Evolutionary conservation across 2,329 filamentous ascomycete genomes (phyloP).

Genomic region (Sarocladium strictum): DNA sequence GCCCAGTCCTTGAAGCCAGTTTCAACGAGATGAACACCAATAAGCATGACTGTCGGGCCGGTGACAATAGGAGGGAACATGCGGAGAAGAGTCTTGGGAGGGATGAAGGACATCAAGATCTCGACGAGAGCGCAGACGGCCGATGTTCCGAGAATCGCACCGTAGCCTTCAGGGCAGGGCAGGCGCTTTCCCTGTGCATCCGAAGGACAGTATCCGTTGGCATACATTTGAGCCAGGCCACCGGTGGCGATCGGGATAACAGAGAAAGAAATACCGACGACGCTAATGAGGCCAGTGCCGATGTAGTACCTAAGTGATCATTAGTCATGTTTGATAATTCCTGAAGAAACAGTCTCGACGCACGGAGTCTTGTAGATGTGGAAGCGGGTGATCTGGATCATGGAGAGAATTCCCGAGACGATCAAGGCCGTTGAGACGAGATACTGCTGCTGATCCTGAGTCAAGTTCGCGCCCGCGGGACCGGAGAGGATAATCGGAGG

Average conservation of each 20-base stretch:
- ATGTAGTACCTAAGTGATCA: slow-evolving; percentile 56
- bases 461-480: slow-evolving; percentile 57
- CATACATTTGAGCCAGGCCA: slow-evolving; percentile 72
- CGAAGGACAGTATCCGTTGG: slow-evolving; percentile 59
- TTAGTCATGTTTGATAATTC: background rate
- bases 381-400: slow-evolving; percentile 72
- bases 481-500: slow-evolving; percentile 68
- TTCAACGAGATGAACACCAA: slow-evolving; percentile 67
- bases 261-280: slow-evolving; percentile 73
- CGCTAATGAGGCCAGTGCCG: slow-evolving; percentile 74
- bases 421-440: slow-evolving; percentile 75
- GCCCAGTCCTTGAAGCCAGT: slow-evolving; percentile 74
- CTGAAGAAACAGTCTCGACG: slow-evolving; percentile 16
- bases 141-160: slow-evolving; percentile 63
- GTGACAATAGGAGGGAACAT: slow-evolving; percentile 78
- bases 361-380: slow-evolving; percentile 61
- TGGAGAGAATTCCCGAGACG: slow-evolving; percentile 68
- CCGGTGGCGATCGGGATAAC: slow-evolving; percentile 69
- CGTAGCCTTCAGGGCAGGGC: slow-evolving; percentile 72
- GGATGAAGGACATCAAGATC: slow-evolving; percentile 68
- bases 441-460: slow-evolving; percentile 59
- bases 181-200: slow-evolving; percentile 58
- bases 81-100: slow-evolving; percentile 60
- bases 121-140: slow-evolving; percentile 63
- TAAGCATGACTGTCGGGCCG: slow-evolving; percentile 63